Base-by-base conservation (phyloP, 2,329 filamentous ascomycete species). In the Alternaria arbusti region DNA sequence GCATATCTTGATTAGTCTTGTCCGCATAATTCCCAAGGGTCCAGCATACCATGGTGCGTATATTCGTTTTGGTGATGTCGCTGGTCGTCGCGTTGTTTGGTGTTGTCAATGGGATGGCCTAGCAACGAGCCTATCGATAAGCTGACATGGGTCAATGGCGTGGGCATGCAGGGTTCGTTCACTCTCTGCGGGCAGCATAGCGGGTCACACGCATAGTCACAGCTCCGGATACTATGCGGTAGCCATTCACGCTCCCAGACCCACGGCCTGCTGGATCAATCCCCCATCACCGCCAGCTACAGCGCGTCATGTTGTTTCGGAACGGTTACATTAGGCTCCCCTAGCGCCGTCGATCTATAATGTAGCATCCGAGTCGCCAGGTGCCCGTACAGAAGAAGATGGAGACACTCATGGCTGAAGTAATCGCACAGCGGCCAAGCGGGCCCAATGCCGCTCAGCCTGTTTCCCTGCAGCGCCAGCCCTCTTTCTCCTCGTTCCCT, bases 401-500 rank as follows among this genome's bases (percentile, higher is more conserved):
- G 72, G 69, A 73, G 57, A 65, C 69, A 66, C 67, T 50, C 67
- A 79, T 78, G 76, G 73, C 73, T n/a, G 74, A 77, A 64, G 72
- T 75, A 45, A 68, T 71, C 26, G 68, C 73, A 17, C 74, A 72
- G 57, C 72, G 79, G 43, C 66, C 70, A 26, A 70, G 63, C 32
- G 65, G 57, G 25, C 52, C 66, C 30, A 25, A 26, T 23, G 36
- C 73, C 45, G 63, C 69, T n/a, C 70, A 66, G 58, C 62, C 67
- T 9, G 57, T 25, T 26, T 52, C 61, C 32, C 70, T 80, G 45
- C 78, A 79, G 70, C 80, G 80, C 54, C 80, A 82, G 64, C 75
- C 80, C 55, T 82, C 81, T 61, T 80, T 81, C 68, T 82, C 81
- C 57, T 82, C 79, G 54, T 81, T 82, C 55, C 77, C 81, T 13